Percentiles rank a stretch among this genome's conserved stretches.
phyloP scores from a whole-genome alignment of 1,284 basidiomycete genomes.

The Cerioporus squamosus region DNA sequence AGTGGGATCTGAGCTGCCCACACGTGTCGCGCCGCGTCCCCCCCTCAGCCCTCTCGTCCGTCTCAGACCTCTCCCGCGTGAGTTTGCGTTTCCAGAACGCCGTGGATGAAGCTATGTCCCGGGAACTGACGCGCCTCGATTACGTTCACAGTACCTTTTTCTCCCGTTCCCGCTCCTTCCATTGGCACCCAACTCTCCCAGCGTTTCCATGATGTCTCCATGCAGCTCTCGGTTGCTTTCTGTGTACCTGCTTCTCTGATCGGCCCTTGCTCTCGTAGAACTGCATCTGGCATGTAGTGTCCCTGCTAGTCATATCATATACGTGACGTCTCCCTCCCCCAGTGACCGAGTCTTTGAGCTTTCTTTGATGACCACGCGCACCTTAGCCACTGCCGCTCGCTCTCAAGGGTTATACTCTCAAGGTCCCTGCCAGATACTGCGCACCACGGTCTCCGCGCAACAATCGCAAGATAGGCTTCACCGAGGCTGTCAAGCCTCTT shows the following conservation, averaged over 20 bases:
- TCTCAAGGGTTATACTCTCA: too few species aligned
- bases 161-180: neutral
- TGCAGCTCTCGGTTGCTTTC: slow-evolving; percentile 21
- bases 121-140: neutral
- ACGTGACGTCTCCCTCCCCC: neutral
- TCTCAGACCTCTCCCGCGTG: slow-evolving; percentile 7
- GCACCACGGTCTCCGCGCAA: too few species aligned
- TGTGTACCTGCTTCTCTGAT: slow-evolving; percentile 13
- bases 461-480: too few species aligned
- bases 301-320: neutral
- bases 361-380: too few species aligned
- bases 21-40: neutral
- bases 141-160: neutral
- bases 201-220: slow-evolving; percentile 1
- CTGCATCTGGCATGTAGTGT: slow-evolving; percentile 16
- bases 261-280: slow-evolving; percentile 12
- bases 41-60: neutral
- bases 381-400: too few species aligned
- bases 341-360: too few species aligned
- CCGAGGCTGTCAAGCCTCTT: too few species aligned
- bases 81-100: slow-evolving; percentile 3
- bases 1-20: too few species aligned
- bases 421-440: too few species aligned
- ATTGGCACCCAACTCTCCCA: neutral
- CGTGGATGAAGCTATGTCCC: too few species aligned